phyloP scores from a whole-genome alignment of 306 rosid genomes.

The Clitoria ternatea region DNA sequence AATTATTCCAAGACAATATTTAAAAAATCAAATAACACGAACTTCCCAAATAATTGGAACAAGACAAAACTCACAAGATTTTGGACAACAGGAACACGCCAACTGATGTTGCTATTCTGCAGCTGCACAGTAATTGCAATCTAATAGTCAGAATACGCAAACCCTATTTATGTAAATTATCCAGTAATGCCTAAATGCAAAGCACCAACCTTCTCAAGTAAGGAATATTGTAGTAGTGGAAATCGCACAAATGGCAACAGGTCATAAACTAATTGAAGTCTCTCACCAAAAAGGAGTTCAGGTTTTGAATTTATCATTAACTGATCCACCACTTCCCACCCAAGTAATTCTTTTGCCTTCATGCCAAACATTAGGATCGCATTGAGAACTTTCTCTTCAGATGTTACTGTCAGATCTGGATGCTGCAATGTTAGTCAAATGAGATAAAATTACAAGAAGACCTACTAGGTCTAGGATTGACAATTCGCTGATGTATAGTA shows the following conservation, averaged over 20 bases:
- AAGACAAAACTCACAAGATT: slow-evolving; percentile 54
- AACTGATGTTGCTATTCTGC: slow-evolving; percentile 64
- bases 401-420: slow-evolving; percentile 90
- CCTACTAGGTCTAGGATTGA: background rate
- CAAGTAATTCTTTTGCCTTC: slow-evolving; percentile 55
- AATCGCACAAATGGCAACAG: slow-evolving; percentile 63
- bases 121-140: slow-evolving; percentile 48
- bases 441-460: background rate
- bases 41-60: background rate
- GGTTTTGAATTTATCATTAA: slow-evolving; percentile 55
- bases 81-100: slow-evolving; percentile 42
- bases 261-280: slow-evolving; percentile 60
- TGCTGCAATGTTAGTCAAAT: slow-evolving; percentile 57
- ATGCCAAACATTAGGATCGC: slow-evolving; percentile 83
- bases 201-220: slow-evolving; percentile 75
- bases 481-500: slow-evolving; percentile 11
- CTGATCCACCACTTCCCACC: slow-evolving; percentile 77
- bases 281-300: slow-evolving; percentile 65
- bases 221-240: slow-evolving; percentile 53
- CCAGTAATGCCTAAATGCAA: background rate
- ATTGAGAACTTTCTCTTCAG: slow-evolving; percentile 89
- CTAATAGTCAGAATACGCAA: slow-evolving; percentile 27
- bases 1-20: slow-evolving; percentile 6
- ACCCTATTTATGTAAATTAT: background rate
- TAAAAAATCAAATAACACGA: background rate